Conservation (phyloP, 495 filamentous ascomycete species). For the Trichoderma erinaceum region DNA sequence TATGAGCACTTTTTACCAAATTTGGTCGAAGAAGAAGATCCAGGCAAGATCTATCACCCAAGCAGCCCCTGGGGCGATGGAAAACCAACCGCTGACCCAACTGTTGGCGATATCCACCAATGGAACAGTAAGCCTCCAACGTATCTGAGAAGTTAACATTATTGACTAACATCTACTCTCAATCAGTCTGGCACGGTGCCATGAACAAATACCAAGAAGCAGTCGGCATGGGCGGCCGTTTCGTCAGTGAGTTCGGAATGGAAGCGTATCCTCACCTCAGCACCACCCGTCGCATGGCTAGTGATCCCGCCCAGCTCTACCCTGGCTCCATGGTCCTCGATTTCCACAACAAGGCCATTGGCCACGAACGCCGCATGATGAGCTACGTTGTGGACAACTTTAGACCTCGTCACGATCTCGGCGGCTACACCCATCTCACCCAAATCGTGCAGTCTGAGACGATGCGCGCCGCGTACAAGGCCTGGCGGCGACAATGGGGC, state of each 20-base stretch:
- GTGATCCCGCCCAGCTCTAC: conserved; percentile 54
- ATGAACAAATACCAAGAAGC: conserved; percentile 74
- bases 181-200: conserved; percentile 65
- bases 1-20: conserved; percentile 67
- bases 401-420: conserved; percentile 38
- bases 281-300: conserved; percentile 66
- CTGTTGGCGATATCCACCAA: conserved; percentile 78
- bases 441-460: conserved; percentile 79
- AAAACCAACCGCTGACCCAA: conserved; percentile 59
- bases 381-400: conserved; percentile 75
- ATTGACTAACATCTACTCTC: background rate
- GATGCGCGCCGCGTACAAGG: conserved; percentile 66
- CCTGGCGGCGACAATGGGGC: conserved; percentile 69
- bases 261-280: conserved; percentile 75
- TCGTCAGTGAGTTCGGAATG: conserved; percentile 86
- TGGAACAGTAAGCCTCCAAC: conserved; percentile 49
- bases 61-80: conserved; percentile 82
- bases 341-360: conserved; percentile 82
- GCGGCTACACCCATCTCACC: conserved; percentile 65
- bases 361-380: conserved; percentile 66
- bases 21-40: conserved; percentile 49
- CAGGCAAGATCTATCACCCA: conserved; percentile 67
- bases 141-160: conserved; percentile 17
- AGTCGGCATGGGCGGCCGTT: conserved; percentile 61
- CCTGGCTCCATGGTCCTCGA: conserved; percentile 71